Base-by-base conservation (phyloP, 257 asterid species). In the Lycium ferocissimum region DNA sequence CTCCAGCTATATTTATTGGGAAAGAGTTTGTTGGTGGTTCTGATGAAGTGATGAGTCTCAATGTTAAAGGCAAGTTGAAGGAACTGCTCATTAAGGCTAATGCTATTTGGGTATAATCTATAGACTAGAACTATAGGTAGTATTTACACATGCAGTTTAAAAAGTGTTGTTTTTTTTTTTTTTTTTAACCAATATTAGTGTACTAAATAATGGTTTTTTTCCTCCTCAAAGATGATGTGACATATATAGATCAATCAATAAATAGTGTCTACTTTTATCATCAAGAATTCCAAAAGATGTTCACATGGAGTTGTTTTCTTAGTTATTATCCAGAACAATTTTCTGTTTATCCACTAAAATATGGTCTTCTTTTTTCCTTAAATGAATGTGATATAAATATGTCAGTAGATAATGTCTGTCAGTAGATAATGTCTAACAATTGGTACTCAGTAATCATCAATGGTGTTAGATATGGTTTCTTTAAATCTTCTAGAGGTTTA, bases 1-100 rank as follows among this genome's bases (percentile, higher is more conserved):
- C 87, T 14, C 91, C 91, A 2, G 87, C 86, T 38, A 85, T 89
- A 51, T 89, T 89, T 81, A 89, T 89, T 62, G 91, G 84, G 18
- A 15, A 70, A 12, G 35, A 76, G 4, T 33, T 61, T 14, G 69
- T 66, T 18, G 70, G 75, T 18, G 84, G 57, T 33, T 66, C 81
- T 66, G 49, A n/a, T 67, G 83, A 81, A 43, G 58, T 71, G 20
- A 67, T 49, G 61, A 51, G 75, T 49, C 62, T 67, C 47, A 57
- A 47, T 20, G 72, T 86, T 47, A 81, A 79, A 45, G 86, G 88
- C 14, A 79, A 87, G 90, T 15, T 87, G 84, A 85, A 81, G 76
- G 82, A 86, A 37, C 26, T 81, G 82, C 90, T 87, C 26, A 85
- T 87, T 5, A 49, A 69, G 53, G 90, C 90, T 8, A 69, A 59